Percentiles rank a stretch among this genome's conserved stretches.
phyloP scores from a whole-genome alignment of 805 yeast genomes.

The Saturnispora mendoncae region DNA sequence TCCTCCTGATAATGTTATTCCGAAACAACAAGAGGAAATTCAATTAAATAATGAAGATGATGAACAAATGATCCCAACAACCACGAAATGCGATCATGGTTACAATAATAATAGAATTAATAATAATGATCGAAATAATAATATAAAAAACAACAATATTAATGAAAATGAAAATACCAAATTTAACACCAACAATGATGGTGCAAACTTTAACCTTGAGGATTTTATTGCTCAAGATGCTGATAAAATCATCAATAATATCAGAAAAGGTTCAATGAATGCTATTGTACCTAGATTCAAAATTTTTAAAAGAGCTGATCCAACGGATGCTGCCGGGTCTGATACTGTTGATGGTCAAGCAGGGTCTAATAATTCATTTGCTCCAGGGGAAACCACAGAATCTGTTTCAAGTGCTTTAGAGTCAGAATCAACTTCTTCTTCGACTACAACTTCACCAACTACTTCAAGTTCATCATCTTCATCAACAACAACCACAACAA shows the following conservation, averaged over 20 bases:
- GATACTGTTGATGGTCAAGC: not conserved
- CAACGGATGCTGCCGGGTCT: not conserved
- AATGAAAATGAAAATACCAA: too few relatives aligned
- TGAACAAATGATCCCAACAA: too few relatives aligned
- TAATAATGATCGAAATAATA: not conserved
- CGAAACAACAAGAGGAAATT: too few relatives aligned
- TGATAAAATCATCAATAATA: constrained; percentile 19
- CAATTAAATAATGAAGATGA: too few relatives aligned
- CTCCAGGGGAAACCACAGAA: too few relatives aligned
- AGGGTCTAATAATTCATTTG: too few relatives aligned
- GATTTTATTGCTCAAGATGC: constrained; percentile 8
- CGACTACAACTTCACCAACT: constrained; percentile 6
- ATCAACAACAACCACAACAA: constrained; percentile 7
- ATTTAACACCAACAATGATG: too few relatives aligned
- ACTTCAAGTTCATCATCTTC: constrained; percentile 8
- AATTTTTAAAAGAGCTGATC: constrained; percentile 18
- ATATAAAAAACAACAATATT: too few relatives aligned
- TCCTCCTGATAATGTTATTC: too few relatives aligned
- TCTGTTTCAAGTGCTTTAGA: not conserved
- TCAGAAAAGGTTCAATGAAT: constrained; percentile 19
- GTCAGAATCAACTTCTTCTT: constrained; percentile 1
- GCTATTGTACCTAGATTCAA: constrained; percentile 25
- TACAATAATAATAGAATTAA: not conserved
- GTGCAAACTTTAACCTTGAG: too few relatives aligned
- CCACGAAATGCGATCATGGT: not conserved